Percentiles rank a stretch among this genome's conserved stretches.
Evolutionary conservation across 768 basidiomycete species (phyloP).

Genomic region (Leccinum sublutescens): DNA sequence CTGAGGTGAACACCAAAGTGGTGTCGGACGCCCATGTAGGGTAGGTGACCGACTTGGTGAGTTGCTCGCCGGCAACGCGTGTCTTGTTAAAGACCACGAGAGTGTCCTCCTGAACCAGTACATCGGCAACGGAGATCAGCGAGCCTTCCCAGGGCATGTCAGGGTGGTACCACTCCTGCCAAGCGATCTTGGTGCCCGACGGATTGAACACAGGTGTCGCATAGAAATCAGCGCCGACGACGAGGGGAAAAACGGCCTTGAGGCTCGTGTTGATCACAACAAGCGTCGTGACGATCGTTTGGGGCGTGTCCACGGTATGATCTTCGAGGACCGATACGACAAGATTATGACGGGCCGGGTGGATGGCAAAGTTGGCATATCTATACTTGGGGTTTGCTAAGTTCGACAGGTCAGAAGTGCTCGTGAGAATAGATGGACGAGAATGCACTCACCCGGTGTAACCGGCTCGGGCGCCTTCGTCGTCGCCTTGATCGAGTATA

Average conservation of each 20-base stretch:
- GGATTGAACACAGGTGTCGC: slow-evolving; percentile 56
- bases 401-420: too few species aligned
- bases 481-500: slow-evolving; percentile 42
- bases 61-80: slow-evolving; percentile 53
- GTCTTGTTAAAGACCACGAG: slow-evolving; percentile 37
- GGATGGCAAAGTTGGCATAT: too few species aligned
- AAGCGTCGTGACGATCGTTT: slow-evolving; percentile 49
- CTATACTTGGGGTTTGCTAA: too few species aligned
- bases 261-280: slow-evolving; percentile 50
- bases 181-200: slow-evolving; percentile 57
- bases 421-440: too few species aligned
- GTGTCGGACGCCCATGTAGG: slow-evolving; percentile 60
- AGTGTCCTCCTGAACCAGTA: slow-evolving; percentile 31
- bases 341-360: too few species aligned
- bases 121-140: slow-evolving; percentile 50
- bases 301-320: neutral
- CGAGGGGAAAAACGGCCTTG: slow-evolving; percentile 45
- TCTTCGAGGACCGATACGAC: too few species aligned
- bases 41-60: slow-evolving; percentile 51
- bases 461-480: slow-evolving; percentile 42
- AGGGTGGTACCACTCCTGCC: slow-evolving; percentile 68
- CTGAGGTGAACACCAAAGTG: slow-evolving; percentile 60
- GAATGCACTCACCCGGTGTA: slow-evolving; percentile 13
- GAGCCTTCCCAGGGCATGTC: slow-evolving; percentile 74
- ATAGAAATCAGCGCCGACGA: slow-evolving; percentile 71